Evolutionary conservation across 768 basidiomycete species (phyloP).

Genomic region (Auriscalpium vulgare): DNA sequence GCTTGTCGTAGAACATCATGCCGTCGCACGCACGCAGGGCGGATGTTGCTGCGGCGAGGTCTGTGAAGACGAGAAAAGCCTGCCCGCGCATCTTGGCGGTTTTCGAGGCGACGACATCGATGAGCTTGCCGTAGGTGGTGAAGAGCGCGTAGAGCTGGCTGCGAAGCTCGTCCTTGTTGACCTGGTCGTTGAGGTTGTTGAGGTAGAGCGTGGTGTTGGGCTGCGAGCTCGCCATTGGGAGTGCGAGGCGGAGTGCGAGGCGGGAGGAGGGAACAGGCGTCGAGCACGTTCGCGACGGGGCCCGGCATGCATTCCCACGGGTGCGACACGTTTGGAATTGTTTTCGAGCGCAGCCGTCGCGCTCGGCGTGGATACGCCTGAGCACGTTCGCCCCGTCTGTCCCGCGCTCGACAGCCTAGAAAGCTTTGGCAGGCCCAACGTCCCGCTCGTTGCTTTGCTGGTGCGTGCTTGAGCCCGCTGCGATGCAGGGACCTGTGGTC

Average conservation of each 20-base stretch:
- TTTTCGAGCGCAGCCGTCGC: no score
- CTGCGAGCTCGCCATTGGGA: constrained; percentile 39
- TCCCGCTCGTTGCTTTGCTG: not conserved
- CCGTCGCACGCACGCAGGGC: constrained; percentile 92
- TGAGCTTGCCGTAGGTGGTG: constrained; percentile 85
- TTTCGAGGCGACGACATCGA: constrained; percentile 91
- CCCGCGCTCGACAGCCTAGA: not conserved
- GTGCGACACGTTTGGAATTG: not conserved
- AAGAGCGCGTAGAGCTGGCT: constrained; percentile 82
- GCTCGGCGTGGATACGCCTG: not conserved
- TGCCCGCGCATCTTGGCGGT: constrained; percentile 83
- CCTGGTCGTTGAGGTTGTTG: constrained; percentile 88
- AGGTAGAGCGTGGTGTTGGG: constrained; percentile 88
- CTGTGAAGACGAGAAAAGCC: constrained; percentile 93
- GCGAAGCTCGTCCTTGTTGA: constrained; percentile 85
- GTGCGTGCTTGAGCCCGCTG: not conserved
- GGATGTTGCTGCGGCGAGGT: constrained; percentile 83
- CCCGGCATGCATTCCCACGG: not conserved
- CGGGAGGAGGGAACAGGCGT: not conserved
- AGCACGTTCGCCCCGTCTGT: not conserved
- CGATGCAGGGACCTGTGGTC: not conserved
- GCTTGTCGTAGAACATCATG: constrained; percentile 88
- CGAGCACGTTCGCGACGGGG: constrained; percentile 8
- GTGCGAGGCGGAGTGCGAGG: no score
- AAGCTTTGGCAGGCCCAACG: not conserved